Percentiles rank a stretch among this genome's conserved stretches.
phyloP scores from a whole-genome alignment of 192 early-diverging fungal genomes.

The Mortierella claussenii region DNA sequence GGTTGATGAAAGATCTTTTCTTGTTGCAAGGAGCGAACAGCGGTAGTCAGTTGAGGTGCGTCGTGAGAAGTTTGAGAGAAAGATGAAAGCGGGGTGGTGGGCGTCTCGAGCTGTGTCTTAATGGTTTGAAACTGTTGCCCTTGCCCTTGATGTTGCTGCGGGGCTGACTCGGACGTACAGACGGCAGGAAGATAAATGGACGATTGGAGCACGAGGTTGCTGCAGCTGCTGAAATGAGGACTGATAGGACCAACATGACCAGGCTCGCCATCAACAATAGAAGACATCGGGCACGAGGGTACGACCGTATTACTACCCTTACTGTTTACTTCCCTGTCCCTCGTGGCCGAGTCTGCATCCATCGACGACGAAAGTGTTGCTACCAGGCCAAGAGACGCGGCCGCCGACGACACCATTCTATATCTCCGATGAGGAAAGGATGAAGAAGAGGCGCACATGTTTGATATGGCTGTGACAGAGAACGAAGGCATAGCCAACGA shows the following conservation, averaged over 20 bases:
- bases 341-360: not conserved
- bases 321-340: not conserved
- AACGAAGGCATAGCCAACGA: not conserved
- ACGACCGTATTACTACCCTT: slow-evolving; percentile 4
- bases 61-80: not conserved
- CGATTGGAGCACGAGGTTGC: slow-evolving; percentile 15
- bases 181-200: not conserved
- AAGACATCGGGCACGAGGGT: not conserved
- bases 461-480: not conserved
- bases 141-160: not conserved
- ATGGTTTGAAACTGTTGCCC: not conserved
- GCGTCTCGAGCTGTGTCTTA: not conserved
- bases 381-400: slow-evolving; percentile 23
- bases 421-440: slow-evolving; percentile 15
- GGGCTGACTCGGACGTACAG: not conserved
- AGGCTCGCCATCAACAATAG: not conserved
- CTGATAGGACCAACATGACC: not conserved
- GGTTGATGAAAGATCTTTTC: slow-evolving; percentile 15
- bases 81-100: not conserved
- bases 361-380: slow-evolving; percentile 1
- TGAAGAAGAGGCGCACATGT: slow-evolving; percentile 13
- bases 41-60: not conserved
- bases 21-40: slow-evolving; percentile 4
- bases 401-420: slow-evolving; percentile 18
- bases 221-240: not conserved